These are phyloP conservation scores for Coemansia sp. DNA, from an alignment of 192 early-diverging fungal genomes.

Conservation along the genomic window DNA sequence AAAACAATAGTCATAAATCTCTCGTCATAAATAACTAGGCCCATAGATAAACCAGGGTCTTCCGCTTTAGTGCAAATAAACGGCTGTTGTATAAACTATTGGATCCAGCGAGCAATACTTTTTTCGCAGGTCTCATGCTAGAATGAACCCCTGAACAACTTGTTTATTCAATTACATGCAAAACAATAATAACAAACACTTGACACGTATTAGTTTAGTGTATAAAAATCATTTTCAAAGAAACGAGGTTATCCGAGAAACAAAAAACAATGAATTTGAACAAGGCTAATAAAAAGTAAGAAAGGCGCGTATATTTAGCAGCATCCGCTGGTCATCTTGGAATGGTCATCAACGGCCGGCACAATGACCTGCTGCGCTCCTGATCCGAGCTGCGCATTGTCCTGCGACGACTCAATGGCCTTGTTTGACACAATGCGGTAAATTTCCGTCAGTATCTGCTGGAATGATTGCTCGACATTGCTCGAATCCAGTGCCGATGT, in stretches of 20 bases:
- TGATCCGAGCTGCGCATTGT: slow-evolving; percentile 65
- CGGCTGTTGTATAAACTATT: no score
- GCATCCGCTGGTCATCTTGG: slow-evolving; percentile 61
- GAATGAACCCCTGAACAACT: no score
- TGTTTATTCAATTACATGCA: no score
- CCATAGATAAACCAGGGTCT: no score
- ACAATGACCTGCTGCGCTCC: slow-evolving; percentile 69
- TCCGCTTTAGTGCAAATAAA: no score
- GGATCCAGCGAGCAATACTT: no score
- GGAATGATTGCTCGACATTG: slow-evolving; percentile 96
- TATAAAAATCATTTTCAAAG: neutral
- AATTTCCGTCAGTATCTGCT: slow-evolving; percentile 90
- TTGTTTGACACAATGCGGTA: slow-evolving; percentile 97
- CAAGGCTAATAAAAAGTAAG: slow-evolving; percentile 4
- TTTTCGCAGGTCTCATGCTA: no score
- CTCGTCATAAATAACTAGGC: no score
- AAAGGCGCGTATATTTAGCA: slow-evolving; percentile 56
- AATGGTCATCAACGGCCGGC: slow-evolving; percentile 61
- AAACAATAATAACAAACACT: no score
- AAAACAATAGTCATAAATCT: no score
- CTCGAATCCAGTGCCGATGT: slow-evolving; percentile 95
- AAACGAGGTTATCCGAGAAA: slow-evolving; percentile 1
- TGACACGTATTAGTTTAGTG: no score
- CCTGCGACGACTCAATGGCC: slow-evolving; percentile 79
- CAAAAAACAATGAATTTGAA: slow-evolving; percentile 5